Evolutionary conservation across 306 rosid species (phyloP).

Genomic region (Calophaca sinica): DNA sequence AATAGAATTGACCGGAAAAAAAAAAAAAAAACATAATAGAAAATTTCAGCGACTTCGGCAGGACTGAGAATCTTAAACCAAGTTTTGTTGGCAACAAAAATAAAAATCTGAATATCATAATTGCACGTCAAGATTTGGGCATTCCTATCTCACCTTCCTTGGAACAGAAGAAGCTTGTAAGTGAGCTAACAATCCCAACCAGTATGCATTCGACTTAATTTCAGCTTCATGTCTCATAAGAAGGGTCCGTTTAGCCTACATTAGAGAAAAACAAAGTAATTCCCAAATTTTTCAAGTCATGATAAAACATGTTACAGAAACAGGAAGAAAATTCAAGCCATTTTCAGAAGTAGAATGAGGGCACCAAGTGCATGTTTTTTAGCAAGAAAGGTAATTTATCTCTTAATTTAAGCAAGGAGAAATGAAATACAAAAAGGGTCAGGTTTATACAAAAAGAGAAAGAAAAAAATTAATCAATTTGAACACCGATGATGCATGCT

Average conservation of each 20-base stretch:
- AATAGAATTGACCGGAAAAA: too few species aligned
- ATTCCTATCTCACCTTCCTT: conserved; percentile 77
- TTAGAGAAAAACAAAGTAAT: conserved; percentile 39
- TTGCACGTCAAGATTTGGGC: conserved; percentile 28
- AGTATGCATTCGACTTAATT: conserved; percentile 92
- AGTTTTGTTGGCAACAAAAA: conserved; percentile 33
- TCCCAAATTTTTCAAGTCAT: conserved; percentile 34
- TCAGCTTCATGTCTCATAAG: conserved; percentile 99
- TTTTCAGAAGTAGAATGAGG: conserved; percentile 29
- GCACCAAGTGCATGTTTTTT: background rate
- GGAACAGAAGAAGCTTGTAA: conserved; percentile 96
- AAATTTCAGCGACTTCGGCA: conserved; percentile 19
- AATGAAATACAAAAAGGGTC: conserved; percentile 15
- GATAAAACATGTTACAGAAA: background rate
- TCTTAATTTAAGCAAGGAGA: conserved; percentile 2
- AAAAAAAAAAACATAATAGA: conserved; percentile 13
- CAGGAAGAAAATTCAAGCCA: conserved; percentile 12
- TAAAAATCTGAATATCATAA: conserved; percentile 13
- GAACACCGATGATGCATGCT: background rate
- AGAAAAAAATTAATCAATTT: background rate
- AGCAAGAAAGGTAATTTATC: conserved; percentile 24
- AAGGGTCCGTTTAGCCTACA: conserved; percentile 90
- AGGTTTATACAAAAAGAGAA: background rate
- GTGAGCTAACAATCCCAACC: conserved; percentile 97
- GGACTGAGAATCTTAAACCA: conserved; percentile 24